phyloP scores from a whole-genome alignment of 164 flowering plant species.

The Tinospora cordifolia region DNA sequence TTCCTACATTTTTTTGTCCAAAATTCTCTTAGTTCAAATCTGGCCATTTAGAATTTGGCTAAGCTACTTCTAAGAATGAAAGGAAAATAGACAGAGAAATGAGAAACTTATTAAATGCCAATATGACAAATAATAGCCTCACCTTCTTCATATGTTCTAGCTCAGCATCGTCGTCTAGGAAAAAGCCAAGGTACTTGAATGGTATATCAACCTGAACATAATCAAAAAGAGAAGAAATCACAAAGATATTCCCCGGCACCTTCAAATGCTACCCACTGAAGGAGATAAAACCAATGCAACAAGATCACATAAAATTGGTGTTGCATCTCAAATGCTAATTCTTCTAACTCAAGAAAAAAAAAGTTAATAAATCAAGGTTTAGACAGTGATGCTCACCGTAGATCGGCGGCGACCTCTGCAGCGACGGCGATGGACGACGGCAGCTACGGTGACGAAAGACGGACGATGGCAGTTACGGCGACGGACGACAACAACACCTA shows the following conservation, averaged over 20 bases:
- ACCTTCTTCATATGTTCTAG: constrained; percentile 76
- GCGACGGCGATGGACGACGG: too few species aligned
- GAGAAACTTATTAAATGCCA: not conserved
- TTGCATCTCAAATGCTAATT: not conserved
- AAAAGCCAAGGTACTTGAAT: constrained; percentile 75
- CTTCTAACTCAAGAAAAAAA: too few species aligned
- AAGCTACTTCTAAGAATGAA: not conserved
- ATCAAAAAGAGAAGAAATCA: constrained; percentile 2
- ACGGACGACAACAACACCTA: too few species aligned
- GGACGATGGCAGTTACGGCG: too few species aligned
- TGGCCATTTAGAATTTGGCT: not conserved
- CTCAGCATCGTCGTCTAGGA: constrained; percentile 90
- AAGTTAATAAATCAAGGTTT: too few species aligned
- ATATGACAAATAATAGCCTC: constrained; percentile 10
- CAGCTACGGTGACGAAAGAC: too few species aligned
- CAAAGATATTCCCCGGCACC: not conserved
- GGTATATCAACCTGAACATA: constrained; percentile 79
- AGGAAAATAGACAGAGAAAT: not conserved
- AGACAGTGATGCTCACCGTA: too few species aligned
- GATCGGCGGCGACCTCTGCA: too few species aligned
- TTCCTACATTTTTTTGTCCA: not conserved
- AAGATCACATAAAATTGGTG: not conserved
- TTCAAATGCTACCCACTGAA: not conserved
- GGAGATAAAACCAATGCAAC: not conserved
- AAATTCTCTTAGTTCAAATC: not conserved